Evolutionary conservation across 768 basidiomycete species (phyloP).

Genomic region (Naematelia aurantialba): DNA sequence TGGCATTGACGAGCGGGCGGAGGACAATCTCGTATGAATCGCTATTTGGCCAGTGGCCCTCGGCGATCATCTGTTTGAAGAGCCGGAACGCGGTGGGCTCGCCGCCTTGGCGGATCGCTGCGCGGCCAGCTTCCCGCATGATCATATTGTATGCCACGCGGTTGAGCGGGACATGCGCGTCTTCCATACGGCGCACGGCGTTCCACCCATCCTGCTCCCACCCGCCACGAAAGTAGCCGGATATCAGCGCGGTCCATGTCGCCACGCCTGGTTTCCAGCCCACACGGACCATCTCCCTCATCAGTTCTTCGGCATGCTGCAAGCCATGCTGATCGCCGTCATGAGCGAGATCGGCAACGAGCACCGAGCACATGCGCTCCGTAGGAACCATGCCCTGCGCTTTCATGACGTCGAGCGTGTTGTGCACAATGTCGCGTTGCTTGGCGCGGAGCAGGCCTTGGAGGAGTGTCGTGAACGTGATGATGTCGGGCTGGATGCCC

Average conservation of each 20-base stretch:
- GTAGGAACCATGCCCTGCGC: conserved; percentile 70
- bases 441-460: conserved; percentile 69
- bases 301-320: conserved; percentile 62
- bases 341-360: conserved; percentile 71
- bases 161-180: conserved; percentile 58
- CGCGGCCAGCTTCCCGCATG: conserved; percentile 61
- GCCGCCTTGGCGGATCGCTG: conserved; percentile 49
- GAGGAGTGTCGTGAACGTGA: conserved; percentile 82
- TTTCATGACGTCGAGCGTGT: conserved; percentile 69
- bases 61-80: conserved; percentile 51
- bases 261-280: conserved; percentile 62
- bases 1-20: conserved; percentile 59
- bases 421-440: conserved; percentile 62
- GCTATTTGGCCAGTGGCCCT: conserved; percentile 56
- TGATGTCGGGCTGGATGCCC: conserved; percentile 67
- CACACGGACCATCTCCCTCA: conserved; percentile 65
- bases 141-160: conserved; percentile 73
- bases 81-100: conserved; percentile 11
- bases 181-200: conserved; percentile 55
- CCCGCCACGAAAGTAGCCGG: conserved; percentile 66
- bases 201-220: conserved; percentile 49
- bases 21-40: conserved; percentile 78
- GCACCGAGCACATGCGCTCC: conserved; percentile 69
- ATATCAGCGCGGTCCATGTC: conserved; percentile 77
- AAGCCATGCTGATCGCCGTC: conserved; percentile 59